phyloP scores from a whole-genome alignment of 2,329 filamentous ascomycete genomes.

The Calonectria honghensis region DNA sequence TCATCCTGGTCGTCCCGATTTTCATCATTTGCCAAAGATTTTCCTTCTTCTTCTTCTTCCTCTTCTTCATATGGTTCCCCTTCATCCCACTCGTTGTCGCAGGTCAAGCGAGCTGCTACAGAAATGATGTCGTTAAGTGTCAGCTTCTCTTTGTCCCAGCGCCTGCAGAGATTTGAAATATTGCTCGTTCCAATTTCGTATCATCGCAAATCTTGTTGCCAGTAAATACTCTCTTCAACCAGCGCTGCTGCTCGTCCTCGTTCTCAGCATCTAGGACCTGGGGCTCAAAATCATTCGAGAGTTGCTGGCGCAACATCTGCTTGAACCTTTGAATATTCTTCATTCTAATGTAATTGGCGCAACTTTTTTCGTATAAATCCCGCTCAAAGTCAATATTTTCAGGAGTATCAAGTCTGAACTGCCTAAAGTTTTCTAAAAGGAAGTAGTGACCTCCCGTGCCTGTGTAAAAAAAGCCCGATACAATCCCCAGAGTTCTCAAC shows the following conservation, averaged over 20 bases:
- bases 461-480: background rate
- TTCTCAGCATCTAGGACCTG: background rate
- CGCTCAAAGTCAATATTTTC: background rate
- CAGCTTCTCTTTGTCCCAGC: slow-evolving; percentile 1
- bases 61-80: background rate
- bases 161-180: background rate
- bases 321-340: background rate
- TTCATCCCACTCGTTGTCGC: background rate
- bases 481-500: background rate
- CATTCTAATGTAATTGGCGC: too few species aligned
- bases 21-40: background rate
- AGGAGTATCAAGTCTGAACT: background rate
- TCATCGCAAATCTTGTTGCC: background rate
- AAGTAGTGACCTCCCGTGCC: fast-evolving
- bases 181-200: background rate
- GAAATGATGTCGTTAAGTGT: background rate
- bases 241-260: background rate
- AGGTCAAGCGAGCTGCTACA: background rate
- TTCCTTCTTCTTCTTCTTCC: background rate
- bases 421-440: too few species aligned
- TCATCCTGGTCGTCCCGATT: background rate
- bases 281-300: background rate
- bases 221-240: background rate
- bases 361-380: background rate
- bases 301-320: background rate